phyloP scores from a whole-genome alignment of 257 asterid species.

The Fraxinus quadrangulata region DNA sequence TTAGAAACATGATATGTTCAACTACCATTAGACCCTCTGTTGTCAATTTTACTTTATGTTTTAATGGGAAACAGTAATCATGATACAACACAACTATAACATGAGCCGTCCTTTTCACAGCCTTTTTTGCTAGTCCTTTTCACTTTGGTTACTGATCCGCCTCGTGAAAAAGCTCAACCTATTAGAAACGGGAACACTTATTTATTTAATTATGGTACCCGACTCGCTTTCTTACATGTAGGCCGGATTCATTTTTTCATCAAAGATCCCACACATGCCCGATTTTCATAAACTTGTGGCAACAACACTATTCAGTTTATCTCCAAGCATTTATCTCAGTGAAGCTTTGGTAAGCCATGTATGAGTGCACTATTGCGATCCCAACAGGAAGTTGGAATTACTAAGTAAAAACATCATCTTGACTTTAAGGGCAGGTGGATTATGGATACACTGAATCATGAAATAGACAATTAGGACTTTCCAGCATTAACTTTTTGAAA shows the following conservation, averaged over 20 bases:
- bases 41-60: constrained; percentile 11
- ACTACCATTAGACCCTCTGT: neutral
- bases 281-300: neutral
- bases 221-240: neutral
- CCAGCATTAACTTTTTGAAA: neutral
- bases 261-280: neutral
- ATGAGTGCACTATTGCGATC: neutral
- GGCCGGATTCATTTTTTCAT: neutral
- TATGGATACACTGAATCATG: constrained; percentile 4
- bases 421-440: constrained; percentile 4
- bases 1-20: constrained; percentile 8
- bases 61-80: constrained; percentile 22
- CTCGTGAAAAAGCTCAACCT: neutral
- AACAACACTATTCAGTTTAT: neutral
- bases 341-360: neutral
- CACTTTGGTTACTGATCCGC: neutral
- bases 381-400: neutral
- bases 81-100: constrained; percentile 10
- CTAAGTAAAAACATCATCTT: constrained; percentile 2
- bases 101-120: constrained; percentile 26
- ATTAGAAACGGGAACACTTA: neutral
- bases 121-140: constrained; percentile 20
- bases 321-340: neutral
- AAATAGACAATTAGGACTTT: constrained; percentile 2
- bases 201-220: neutral